Evolutionary conservation across 176 grass and related monocot genomes (phyloP).

Genomic region (Avena atlantica): DNA sequence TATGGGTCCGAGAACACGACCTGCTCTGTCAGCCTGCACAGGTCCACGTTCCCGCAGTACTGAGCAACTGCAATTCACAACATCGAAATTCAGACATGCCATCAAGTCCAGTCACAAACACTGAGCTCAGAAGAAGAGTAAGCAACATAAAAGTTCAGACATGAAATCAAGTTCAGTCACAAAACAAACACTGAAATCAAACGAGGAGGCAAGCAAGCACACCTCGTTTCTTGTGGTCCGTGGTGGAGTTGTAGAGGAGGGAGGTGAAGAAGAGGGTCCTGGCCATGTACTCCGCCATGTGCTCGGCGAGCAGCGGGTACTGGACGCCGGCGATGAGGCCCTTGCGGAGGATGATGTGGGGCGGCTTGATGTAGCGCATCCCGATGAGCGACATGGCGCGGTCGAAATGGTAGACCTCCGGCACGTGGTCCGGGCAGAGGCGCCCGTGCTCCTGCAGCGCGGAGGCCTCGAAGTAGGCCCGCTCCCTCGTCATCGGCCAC

Average conservation of each 20-base stretch:
- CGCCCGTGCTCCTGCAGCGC: conserved; percentile 66
- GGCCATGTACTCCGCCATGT: conserved; percentile 81
- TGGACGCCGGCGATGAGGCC: conserved; percentile 85
- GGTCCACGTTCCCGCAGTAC: conserved; percentile 81
- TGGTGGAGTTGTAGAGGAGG: conserved; percentile 68
- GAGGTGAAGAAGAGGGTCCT: conserved; percentile 95
- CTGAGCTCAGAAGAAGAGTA: neutral
- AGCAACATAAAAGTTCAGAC: neutral
- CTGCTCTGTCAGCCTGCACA: conserved; percentile 89
- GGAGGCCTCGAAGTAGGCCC: conserved; percentile 86
- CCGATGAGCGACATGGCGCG: conserved; percentile 80
- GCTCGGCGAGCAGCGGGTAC: conserved; percentile 85
- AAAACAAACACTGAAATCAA: neutral
- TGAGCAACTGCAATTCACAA: conserved; percentile 64
- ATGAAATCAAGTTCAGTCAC: neutral
- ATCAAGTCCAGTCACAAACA: neutral
- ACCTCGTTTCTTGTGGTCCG: conserved; percentile 85
- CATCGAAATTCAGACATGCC: neutral
- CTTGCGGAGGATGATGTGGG: conserved; percentile 95
- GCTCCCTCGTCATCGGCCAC: conserved; percentile 91
- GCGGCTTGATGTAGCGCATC: conserved; percentile 85
- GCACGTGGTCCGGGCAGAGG: conserved; percentile 77
- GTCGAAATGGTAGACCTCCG: conserved; percentile 97
- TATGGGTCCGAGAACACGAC: conserved; percentile 95
- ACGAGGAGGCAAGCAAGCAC: neutral